Base-by-base conservation (phyloP, 169 alveolate species). In the Pseudocohnilembus persalinus region DNA sequence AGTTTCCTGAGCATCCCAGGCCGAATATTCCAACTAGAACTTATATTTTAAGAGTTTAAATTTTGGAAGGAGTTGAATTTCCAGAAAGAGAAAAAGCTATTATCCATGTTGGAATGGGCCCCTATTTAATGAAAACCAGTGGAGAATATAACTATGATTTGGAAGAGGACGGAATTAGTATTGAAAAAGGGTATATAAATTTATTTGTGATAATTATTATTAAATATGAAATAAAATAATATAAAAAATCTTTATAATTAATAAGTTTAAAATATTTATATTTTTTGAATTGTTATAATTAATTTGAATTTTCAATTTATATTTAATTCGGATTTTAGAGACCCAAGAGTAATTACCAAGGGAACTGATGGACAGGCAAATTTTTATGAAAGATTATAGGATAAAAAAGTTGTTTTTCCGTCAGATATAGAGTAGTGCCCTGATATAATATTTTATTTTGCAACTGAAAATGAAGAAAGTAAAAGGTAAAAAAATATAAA, bases 31-130 rank as follows among this genome's bases (percentile, higher is more conserved):
- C 74, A 68, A 87, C 84, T 72, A 84, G 86, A 75, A 85, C 81
- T 15, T 92, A 92, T 76, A 27, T 77, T 34, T 32, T 92, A 26
- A 83, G 93, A 79, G 88, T 88, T n/a, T 94, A 88, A 72, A 75
- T 92, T 4, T 83, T 88, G 49, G 93, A 92, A 82, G 96, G 96
- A 34, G 77, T 88, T 35, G 96, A 89, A 76, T 63, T 92, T 29
- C 96, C 96, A 4, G 91, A 82, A 1, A 82, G 76, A 26, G 35
- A 88, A n/a, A 35, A 83, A 30, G 76, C 79, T 27, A 77, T 90
- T n/a, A 87, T 92, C n/a, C 91, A 90, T 65, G 81, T 84, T 16
- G 73, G 84, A 26, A 85, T 93, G 73, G 96, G 96, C 26, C 96
- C 96, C n/a, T 92, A 89, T 81, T 76, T 85, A 32, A 80, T 83